Percentiles rank a stretch among this genome's conserved stretches.
Conservation (phyloP, 257 asterid genomes). For the Fraxinus americana region DNA sequence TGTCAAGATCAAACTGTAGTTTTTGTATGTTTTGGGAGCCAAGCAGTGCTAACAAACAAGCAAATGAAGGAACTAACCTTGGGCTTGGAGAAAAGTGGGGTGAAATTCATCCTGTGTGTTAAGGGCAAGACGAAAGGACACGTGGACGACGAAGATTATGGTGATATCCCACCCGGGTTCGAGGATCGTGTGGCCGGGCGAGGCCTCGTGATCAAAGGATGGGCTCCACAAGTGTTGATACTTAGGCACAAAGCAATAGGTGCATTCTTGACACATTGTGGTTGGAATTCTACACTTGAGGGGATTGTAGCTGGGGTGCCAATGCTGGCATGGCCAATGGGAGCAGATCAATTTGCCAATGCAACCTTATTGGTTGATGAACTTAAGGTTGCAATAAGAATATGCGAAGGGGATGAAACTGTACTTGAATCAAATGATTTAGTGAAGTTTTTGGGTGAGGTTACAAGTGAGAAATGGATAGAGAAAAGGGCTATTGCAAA, state of each 20-base stretch:
- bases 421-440: conserved; percentile 45
- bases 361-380: conserved; percentile 66
- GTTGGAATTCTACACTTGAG: conserved; percentile 75
- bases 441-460: conserved; percentile 30
- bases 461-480: conserved; percentile 31
- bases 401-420: conserved; percentile 60
- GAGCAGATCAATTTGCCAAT: conserved; percentile 66
- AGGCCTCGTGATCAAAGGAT: conserved; percentile 64
- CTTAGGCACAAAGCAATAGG: conserved; percentile 49
- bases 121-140: conserved; percentile 66
- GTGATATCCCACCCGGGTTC: conserved; percentile 58
- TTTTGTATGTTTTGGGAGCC: conserved; percentile 81
- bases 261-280: conserved; percentile 63
- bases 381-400: conserved; percentile 51
- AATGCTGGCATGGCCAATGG: conserved; percentile 84
- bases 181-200: conserved; percentile 63
- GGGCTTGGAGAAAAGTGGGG: conserved; percentile 64
- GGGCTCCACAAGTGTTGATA: conserved; percentile 78
- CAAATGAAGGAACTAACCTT: conserved; percentile 54
- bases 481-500: conserved; percentile 40
- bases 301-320: conserved; percentile 59
- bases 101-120: conserved; percentile 45
- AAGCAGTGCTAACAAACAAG: conserved; percentile 55
- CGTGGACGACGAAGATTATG: conserved; percentile 32
- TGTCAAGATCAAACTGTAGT: conserved; percentile 51